These are phyloP conservation scores for Paraconiothyrium sp. DNA, from an alignment of 2,329 filamentous ascomycete genomes.

Conservation along the genomic window DNA sequence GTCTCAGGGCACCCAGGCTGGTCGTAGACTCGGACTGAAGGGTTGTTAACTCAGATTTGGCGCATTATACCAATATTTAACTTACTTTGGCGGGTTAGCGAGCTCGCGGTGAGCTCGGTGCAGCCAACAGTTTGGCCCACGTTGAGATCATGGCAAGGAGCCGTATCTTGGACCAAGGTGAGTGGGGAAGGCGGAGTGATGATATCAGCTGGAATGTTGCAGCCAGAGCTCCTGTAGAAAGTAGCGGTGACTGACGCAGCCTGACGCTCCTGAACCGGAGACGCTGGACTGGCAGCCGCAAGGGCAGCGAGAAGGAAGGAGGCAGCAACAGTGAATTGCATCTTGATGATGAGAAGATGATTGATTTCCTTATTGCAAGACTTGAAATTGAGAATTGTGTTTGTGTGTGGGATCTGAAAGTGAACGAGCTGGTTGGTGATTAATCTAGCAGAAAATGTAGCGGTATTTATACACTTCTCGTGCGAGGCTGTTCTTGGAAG, in stretches of 20 bases:
- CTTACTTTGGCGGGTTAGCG: slow-evolving; percentile 7
- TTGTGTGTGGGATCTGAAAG: not conserved
- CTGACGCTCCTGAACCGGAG: slow-evolving; percentile 4
- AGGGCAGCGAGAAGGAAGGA: slow-evolving; percentile 4
- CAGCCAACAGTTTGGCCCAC: slow-evolving; percentile 1
- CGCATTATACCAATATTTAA: not conserved
- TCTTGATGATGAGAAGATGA: not conserved
- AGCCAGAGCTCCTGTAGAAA: slow-evolving; percentile 7
- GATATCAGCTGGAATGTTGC: slow-evolving; percentile 6
- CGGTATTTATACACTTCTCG: not conserved
- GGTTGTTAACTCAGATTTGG: not conserved
- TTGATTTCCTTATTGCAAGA: no score
- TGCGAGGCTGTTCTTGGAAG: not conserved
- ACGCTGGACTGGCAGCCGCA: slow-evolving; percentile 4
- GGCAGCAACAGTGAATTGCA: slow-evolving; percentile 8
- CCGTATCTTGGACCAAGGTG: slow-evolving; percentile 8
- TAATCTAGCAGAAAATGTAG: not conserved
- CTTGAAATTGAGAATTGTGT: not conserved
- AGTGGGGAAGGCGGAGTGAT: slow-evolving; percentile 10
- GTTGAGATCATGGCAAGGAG: slow-evolving; percentile 8
- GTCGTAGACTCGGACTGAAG: slow-evolving; percentile 2
- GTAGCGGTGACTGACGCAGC: slow-evolving; percentile 1
- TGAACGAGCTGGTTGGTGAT: not conserved
- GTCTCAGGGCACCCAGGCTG: not conserved
- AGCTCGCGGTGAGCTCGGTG: slow-evolving; percentile 12